Evolutionary conservation across 352 stramenopile genomes (phyloP), one percentile per base, ranked within the genome.

Genomic region (Globisporangium apiculatum): DNA sequence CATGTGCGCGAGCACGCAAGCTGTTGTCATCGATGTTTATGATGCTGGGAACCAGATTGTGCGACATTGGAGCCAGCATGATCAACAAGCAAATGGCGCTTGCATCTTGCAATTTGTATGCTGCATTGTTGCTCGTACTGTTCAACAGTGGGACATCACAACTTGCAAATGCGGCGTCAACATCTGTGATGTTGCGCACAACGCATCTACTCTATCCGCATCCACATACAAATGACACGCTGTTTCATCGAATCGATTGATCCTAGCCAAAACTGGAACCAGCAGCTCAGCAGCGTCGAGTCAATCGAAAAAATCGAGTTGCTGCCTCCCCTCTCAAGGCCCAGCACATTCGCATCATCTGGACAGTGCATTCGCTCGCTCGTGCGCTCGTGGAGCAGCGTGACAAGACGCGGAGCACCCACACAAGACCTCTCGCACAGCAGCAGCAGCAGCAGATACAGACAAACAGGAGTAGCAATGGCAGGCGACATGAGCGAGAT

Each of bases 401-500:
- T 31, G 24, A 31, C 24, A 31, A 31, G 24, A 31, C 24, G 24
- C 24, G 24, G 24, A 31, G 24, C 24, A 31, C 24, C 24, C 24
- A 31, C 24, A 31, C 24, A 31, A 31, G 24, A 31, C 24, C 24
- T 31, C 24, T 31, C 24, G 24, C 24, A 31, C 18, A 24, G 18
- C 18, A 24, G 18, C 24, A 31, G 24, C 24, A 31, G 24, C 24
- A 31, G 24, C 24, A 3, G 3, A 31, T 31, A 1, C 24, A 31
- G 24, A 31, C 24, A 31, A 31, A 31, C n/a, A 57, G 38, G 7
- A 42, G 38, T 42, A 42, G 38, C 7, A 42, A 48, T 48, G 42
- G 42, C 42, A n/a, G 42, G 42, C 42, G 42, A 24, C 5, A 31
- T 31, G 5, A 48, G 47, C 14, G 51, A 63, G n/a, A 38, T 58